Evolutionary conservation across 371 early-diverging fungal genomes (phyloP).

Genomic region (Syncephalis plumigaleata): DNA sequence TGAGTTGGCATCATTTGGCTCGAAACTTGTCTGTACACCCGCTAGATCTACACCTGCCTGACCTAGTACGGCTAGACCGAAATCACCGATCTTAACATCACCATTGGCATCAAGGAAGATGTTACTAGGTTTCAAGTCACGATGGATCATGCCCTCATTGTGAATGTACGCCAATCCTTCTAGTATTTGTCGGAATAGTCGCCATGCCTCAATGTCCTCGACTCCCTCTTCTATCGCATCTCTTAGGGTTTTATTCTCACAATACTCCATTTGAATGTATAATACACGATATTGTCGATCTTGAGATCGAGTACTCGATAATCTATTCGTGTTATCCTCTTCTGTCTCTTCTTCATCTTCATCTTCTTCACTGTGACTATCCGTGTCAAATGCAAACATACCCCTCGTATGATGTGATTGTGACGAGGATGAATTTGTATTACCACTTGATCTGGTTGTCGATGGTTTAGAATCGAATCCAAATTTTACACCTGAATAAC

Average conservation of each 20-base stretch:
- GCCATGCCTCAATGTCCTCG: constrained; percentile 42
- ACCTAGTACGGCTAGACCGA: constrained; percentile 68
- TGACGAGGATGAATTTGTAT: too few relatives aligned
- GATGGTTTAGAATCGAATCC: neutral
- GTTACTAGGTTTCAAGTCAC: constrained; percentile 96
- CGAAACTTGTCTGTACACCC: neutral
- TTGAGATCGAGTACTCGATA: constrained; percentile 1
- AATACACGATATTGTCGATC: constrained; percentile 32
- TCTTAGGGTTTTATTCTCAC: constrained; percentile 79
- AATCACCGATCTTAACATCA: constrained; percentile 96
- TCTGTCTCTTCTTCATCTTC: constrained; percentile 11
- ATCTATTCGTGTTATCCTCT: neutral
- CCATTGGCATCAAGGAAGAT: constrained; percentile 82
- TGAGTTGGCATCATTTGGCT: constrained; percentile 4
- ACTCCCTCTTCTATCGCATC: constrained; percentile 74
- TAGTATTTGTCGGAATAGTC: constrained; percentile 34
- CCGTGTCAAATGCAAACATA: constrained; percentile 4
- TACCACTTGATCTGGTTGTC: too few relatives aligned
- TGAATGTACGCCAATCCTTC: constrained; percentile 57
- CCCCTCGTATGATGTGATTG: too few relatives aligned
- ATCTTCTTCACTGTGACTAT: constrained; percentile 25
- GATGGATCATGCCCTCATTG: constrained; percentile 83
- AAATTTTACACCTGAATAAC: neutral
- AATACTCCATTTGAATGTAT: constrained; percentile 97
- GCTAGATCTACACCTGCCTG: constrained; percentile 2